Base-by-base conservation (phyloP, 106 monocot species). In the Dendrobium nobile region DNA sequence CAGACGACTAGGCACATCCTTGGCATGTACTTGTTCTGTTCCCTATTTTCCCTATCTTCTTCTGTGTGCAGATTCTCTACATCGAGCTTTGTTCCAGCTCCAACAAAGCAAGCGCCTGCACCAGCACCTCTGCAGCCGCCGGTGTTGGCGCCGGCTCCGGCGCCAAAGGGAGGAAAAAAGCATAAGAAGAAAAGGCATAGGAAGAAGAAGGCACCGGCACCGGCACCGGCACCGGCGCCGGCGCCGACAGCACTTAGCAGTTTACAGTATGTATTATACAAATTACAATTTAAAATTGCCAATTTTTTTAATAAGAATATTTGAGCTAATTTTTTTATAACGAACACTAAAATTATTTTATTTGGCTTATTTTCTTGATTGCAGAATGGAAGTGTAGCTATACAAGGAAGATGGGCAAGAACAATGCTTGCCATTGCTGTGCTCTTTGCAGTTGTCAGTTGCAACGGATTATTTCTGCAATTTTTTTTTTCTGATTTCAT, bases 141-240 rank as follows among this genome's bases (percentile, higher is more conserved):
- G n/a, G 56, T 72, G 2, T 75, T 81, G 2, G 80, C 84, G 7
- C 84, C 86, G 9, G 90, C 90, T 5, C 90, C 91, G 15, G 77
- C 84, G 9, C 83, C 85, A 24, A 24, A 72, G 2, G 87, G 87
- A 79, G 18, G 84, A 74, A 81, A 83, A 54, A 90, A 84, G 84
- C 83, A 88, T 70, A 87, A 87, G 78, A 91, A 77, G 82, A 88
- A 40, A 41, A 84, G 59, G 65, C 84, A 86, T 11, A 78, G 73
- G 55, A 85, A 88, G 79, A 88, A 88, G 82, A 80, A 77, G 1
- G 88, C 88, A 17, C 83, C 79, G 1, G 91, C 84, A 16, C n/a
- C n/a, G n/a, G n/a, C n/a, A n/a, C n/a, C n/a, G n/a, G n/a, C n/a
- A n/a, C n/a, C n/a, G n/a, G n/a, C n/a, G n/a, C 82, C 79, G 0